Base-by-base conservation (phyloP, 2,329 filamentous ascomycete species). In the Colletotrichum cuscutae region DNA sequence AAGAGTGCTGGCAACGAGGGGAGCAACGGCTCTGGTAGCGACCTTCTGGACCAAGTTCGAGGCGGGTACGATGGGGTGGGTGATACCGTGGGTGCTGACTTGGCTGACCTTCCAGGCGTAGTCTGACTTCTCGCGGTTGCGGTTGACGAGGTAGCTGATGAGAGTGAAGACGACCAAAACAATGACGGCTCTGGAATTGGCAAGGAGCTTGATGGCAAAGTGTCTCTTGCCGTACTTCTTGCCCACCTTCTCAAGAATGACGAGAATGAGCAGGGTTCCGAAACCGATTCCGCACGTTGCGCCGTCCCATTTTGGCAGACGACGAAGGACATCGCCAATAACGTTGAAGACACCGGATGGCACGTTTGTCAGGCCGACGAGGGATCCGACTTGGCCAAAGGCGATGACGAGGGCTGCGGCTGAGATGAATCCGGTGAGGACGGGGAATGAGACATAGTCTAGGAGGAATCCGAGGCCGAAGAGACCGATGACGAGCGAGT, bases 261-360 rank as follows among this genome's bases (percentile, higher is more conserved):
- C 84, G 2, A 93, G 84, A 32, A 92, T 81, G 0, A 90, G 68
- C 22, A 92, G 86, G 1, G 87, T 86, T 0, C 86, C 86, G 68
- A 92, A 86, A 0, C 91, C 91, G n/a, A 93, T 86, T 3, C 92
- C 92, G 22, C 93, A 92, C 79, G 95, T 92, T 2, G 94, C 78
- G 42, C 85, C 86, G 0, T 89, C 84, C 11, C 80, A 71, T 15
- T 73, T 76, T 0, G 81, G 79, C 4, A 88, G 76, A 13, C 68
- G 68, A 9, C 46, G 63, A n/a, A 73, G 64, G n/a, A 73, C 68
- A 58, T 73, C 49, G 9, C 68, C 68, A 1, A 73, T 73, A 24
- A 67, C 68, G 42, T 52, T 72, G 68, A 72, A 71, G 19, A 72
- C 71, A 11, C 71, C 71, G n/a, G 62, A 63, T 1, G 68, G 68